Conservation (phyloP, 2,329 filamentous ascomycete species). For the Paraphaeosphaeria minitans region DNA sequence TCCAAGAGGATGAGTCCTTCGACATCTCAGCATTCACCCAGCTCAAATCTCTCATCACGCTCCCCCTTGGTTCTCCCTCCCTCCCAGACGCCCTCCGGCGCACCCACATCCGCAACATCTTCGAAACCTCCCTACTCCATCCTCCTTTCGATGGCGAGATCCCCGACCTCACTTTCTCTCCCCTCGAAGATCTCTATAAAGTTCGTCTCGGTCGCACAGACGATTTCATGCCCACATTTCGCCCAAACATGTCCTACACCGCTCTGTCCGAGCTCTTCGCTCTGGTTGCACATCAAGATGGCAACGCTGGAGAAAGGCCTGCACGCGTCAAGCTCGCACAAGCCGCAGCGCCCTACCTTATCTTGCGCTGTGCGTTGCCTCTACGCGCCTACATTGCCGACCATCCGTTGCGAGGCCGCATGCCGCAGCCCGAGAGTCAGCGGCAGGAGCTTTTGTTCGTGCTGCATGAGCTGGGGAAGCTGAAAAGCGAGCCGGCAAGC, state of each 20-base stretch:
- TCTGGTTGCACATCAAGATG: slow-evolving; percentile 58
- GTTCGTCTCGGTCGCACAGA: slow-evolving; percentile 74
- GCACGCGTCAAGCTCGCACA: slow-evolving; percentile 68
- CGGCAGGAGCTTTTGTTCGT: slow-evolving; percentile 78
- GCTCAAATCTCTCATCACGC: slow-evolving; percentile 74
- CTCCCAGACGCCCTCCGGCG: slow-evolving; percentile 71
- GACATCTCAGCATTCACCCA: slow-evolving; percentile 76
- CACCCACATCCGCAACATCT: slow-evolving; percentile 75
- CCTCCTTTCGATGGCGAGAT: slow-evolving; percentile 67
- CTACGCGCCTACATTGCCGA: slow-evolving; percentile 88
- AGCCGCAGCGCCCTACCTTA: slow-evolving; percentile 78
- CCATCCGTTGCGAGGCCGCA: slow-evolving; percentile 82
- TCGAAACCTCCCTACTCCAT: slow-evolving; percentile 82
- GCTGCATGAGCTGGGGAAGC: slow-evolving; percentile 66
- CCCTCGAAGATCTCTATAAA: slow-evolving; percentile 67
- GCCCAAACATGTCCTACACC: slow-evolving; percentile 76
- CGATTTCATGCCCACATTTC: slow-evolving; percentile 66
- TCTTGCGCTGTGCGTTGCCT: slow-evolving; percentile 79
- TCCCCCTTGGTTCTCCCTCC: slow-evolving; percentile 68
- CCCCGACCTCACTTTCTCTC: slow-evolving; percentile 54
- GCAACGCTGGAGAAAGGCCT: slow-evolving; percentile 49
- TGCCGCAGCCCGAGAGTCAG: slow-evolving; percentile 85
- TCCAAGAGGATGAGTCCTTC: slow-evolving; percentile 72
- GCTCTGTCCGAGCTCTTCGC: slow-evolving; percentile 74
- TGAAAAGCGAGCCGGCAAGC: slow-evolving; percentile 72